Evolutionary conservation across 148 eudicot species (phyloP).

Genomic region (Fagopyrum esculentum): DNA sequence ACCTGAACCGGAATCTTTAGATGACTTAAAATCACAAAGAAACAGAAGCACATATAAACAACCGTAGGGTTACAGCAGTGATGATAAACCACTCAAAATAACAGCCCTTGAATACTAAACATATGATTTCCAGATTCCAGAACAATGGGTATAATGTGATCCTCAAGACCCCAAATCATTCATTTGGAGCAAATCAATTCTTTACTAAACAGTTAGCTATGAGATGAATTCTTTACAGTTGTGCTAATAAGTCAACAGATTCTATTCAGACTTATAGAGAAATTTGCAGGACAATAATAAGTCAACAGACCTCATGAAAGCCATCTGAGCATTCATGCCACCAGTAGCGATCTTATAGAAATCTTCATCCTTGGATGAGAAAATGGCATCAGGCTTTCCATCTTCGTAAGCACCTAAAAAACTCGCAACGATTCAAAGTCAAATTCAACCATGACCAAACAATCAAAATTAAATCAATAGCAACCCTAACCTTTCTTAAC

Average conservation of each 20-base stretch:
- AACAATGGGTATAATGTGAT: neutral
- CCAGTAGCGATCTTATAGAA: slow-evolving; percentile 81
- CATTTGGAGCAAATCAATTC: neutral
- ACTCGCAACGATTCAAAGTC: slow-evolving; percentile 16
- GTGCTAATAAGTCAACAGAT: neutral
- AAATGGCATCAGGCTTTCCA: slow-evolving; percentile 92
- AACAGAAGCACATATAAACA: neutral
- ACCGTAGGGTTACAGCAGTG: neutral
- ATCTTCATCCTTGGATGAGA: slow-evolving; percentile 84
- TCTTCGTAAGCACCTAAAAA: slow-evolving; percentile 63
- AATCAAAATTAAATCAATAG: neutral
- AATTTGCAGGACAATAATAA: neutral
- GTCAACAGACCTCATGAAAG: slow-evolving; percentile 63
- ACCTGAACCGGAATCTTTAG: too few relatives aligned
- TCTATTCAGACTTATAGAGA: neutral
- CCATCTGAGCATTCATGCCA: slow-evolving; percentile 96
- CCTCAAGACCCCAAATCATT: neutral
- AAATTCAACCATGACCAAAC: neutral
- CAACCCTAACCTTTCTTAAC: slow-evolving; percentile 69
- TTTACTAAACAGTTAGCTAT: neutral
- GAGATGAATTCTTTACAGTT: neutral
- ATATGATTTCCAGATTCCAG: neutral
- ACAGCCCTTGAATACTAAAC: neutral
- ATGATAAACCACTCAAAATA: neutral
- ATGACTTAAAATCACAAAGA: too few relatives aligned